A percentile compares a stretch with the other conserved stretches of the same genome.
These are phyloP conservation scores for Collybiopsis confluens DNA, from an alignment of 768 basidiomycete species.

Conservation along the genomic window DNA sequence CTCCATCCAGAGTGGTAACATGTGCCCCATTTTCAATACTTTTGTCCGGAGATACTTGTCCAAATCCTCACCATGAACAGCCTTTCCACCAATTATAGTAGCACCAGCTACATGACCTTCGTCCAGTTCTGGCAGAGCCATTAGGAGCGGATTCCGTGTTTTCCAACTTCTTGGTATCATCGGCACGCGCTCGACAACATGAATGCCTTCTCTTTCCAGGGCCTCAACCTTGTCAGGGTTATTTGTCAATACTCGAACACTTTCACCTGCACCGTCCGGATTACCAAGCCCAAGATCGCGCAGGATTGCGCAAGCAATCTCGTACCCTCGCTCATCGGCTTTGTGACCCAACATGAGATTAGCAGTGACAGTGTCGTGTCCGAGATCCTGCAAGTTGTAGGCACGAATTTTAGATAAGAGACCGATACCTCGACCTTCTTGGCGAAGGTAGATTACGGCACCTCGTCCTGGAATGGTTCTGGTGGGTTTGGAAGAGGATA, in stretches of 20 bases:
- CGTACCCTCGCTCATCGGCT: slow-evolving; percentile 93
- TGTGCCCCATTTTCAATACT: slow-evolving; percentile 95
- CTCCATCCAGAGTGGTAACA: slow-evolving; percentile 52
- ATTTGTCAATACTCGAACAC: slow-evolving; percentile 81
- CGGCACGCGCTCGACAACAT: slow-evolving; percentile 77
- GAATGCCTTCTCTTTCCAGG: slow-evolving; percentile 77
- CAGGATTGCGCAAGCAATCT: slow-evolving; percentile 85
- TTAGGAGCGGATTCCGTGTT: slow-evolving; percentile 30
- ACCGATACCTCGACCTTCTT: slow-evolving; percentile 97
- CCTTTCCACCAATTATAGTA: slow-evolving; percentile 76
- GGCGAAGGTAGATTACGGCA: slow-evolving; percentile 90
- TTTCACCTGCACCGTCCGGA: slow-evolving; percentile 26
- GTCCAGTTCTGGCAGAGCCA: slow-evolving; percentile 11
- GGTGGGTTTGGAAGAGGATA: slow-evolving; percentile 23
- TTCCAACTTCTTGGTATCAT: slow-evolving; percentile 96
- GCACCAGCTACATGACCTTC: slow-evolving; percentile 52
- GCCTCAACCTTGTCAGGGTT: slow-evolving; percentile 97
- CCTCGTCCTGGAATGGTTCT: slow-evolving; percentile 76
- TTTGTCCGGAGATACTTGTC: slow-evolving; percentile 96
- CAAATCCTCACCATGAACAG: slow-evolving; percentile 77
- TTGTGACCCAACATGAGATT: slow-evolving; percentile 93
- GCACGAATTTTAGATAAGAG: slow-evolving; percentile 93
- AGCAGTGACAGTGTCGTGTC: slow-evolving; percentile 97
- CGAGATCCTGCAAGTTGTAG: slow-evolving; percentile 96
- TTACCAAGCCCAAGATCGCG: slow-evolving; percentile 77